Evolutionary conservation across 2,329 filamentous ascomycete species (phyloP), one percentile per base, ranked within the genome.

Genomic region (Epichloe sibirici): DNA sequence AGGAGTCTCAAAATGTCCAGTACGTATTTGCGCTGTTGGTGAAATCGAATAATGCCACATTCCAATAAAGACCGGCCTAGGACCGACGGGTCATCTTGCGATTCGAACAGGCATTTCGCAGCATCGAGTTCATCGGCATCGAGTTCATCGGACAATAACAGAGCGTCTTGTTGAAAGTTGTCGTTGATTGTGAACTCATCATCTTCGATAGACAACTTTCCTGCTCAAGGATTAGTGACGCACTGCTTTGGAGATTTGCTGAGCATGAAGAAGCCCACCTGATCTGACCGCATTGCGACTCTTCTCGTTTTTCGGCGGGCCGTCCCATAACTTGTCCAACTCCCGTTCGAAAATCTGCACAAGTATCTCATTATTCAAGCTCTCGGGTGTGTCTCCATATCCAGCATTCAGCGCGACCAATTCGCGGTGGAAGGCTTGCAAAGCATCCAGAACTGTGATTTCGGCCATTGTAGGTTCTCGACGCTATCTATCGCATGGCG

Each of bases 41-140:
- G 91, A 67, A 94, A 95, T 58, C 84, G 82, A 62, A 97, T 86
- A 57, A 96, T 80, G 55, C 86, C 86, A 59, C 86, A 85, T 65
- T 90, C 83, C 51, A 89, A 76, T 55, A 88, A 76, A 3, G 88
- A 77, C 25, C 88, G 81, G 55, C 88, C 88, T 5, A 90, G 74
- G 15, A 79, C 74, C 45, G 79, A 74, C 15, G 82, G 76, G 59
- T 90, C 84, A 39, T 82, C 77, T 63, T 88, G 79, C 17, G 87
- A 83, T 52, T 85, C 82, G 49, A 94, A 72, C 53, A 95, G 81
- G 48, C 93, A 78, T 58, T 79, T 77, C 9, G 89, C 87, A 17
- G 91, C 86, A 61, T 93, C 81, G 53, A 95, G 66, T 69, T 98
- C 94, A 69, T 98, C 90, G 50, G 98, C 75, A 62, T 95, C 84